Percentiles rank a stretch among this genome's conserved stretches.
These are phyloP conservation scores for Sutorius eximius DNA, from an alignment of 1,284 basidiomycete species.

Conservation along the genomic window DNA sequence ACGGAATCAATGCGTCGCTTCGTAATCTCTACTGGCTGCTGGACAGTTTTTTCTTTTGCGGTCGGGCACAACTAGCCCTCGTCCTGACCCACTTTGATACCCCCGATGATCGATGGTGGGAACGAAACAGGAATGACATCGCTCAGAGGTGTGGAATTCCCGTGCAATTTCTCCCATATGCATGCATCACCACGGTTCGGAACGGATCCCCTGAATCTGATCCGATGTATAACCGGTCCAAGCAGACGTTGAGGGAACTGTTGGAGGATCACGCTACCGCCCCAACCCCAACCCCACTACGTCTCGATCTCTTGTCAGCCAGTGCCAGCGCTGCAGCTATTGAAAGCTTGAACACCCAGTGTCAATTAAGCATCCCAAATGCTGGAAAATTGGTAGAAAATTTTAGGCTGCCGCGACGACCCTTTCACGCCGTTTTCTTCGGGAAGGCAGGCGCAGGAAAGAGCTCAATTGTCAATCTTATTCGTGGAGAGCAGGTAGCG, in stretches of 20 bases:
- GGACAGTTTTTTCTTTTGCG: conserved; percentile 27
- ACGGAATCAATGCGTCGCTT: conserved; percentile 27
- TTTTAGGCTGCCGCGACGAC: conserved; percentile 16
- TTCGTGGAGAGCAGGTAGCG: conserved; percentile 19
- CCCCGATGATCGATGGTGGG: conserved; percentile 27
- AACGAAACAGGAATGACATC: conserved; percentile 23
- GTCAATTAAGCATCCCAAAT: conserved; percentile 10
- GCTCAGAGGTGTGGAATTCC: conserved; percentile 21
- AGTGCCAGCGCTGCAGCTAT: not conserved
- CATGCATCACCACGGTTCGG: conserved; percentile 28
- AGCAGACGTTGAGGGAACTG: conserved; percentile 12
- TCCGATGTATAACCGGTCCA: conserved; percentile 18
- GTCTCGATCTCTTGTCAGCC: conserved; percentile 18
- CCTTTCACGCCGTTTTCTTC: conserved; percentile 27
- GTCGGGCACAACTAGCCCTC: conserved; percentile 35
- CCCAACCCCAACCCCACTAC: conserved; percentile 9
- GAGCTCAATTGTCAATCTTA: conserved; percentile 32
- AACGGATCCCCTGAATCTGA: not conserved
- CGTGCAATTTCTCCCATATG: conserved; percentile 17
- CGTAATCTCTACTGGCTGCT: conserved; percentile 30
- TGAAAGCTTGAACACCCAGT: conserved; percentile 13
- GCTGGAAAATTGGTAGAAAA: conserved; percentile 16
- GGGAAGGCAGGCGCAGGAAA: conserved; percentile 32
- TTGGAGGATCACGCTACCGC: conserved; percentile 9
- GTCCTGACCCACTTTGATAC: conserved; percentile 40